phyloP scores from a whole-genome alignment of 805 yeast genomes.

The Kazachstania martiniae region DNA sequence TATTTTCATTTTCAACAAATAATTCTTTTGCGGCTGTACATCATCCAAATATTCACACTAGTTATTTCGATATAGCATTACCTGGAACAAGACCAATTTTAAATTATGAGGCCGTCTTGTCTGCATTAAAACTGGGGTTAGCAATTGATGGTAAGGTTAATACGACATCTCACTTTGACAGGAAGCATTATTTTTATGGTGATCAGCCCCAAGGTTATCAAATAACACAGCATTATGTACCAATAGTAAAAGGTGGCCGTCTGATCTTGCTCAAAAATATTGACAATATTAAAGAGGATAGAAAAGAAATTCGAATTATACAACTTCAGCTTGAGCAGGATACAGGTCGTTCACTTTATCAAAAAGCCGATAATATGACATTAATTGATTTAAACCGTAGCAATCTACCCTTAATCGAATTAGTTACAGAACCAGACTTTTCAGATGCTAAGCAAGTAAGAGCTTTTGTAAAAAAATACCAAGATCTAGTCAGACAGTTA shows the following conservation, averaged over 20 bases:
- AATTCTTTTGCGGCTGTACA: constrained; percentile 34
- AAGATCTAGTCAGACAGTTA: constrained; percentile 53
- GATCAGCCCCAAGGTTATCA: constrained; percentile 97
- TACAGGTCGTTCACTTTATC: constrained; percentile 69
- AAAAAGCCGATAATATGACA: constrained; percentile 22
- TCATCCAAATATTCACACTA: constrained; percentile 56
- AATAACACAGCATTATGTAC: constrained; percentile 79
- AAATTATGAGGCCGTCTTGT: constrained; percentile 60
- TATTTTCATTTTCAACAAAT: constrained; percentile 56
- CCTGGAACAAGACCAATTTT: constrained; percentile 89
- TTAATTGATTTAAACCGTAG: constrained; percentile 75
- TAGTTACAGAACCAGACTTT: constrained; percentile 88
- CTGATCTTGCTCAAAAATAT: constrained; percentile 36
- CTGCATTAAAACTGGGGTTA: constrained; percentile 62
- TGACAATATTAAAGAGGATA: constrained; percentile 41
- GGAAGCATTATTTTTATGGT: constrained; percentile 93
- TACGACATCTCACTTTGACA: constrained; percentile 57
- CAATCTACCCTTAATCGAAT: constrained; percentile 77
- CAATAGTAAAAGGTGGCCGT: constrained; percentile 62
- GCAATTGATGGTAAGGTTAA: constrained; percentile 56
- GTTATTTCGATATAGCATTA: constrained; percentile 72
- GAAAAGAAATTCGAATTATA: constrained; percentile 46
- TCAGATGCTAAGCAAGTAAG: constrained; percentile 53
- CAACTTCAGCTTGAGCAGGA: constrained; percentile 94
- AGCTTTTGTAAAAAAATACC: constrained; percentile 73